Percentiles rank a stretch among this genome's conserved stretches.
Conservation (phyloP, 2,329 filamentous ascomycete genomes). For the Fusarium scirpi region DNA sequence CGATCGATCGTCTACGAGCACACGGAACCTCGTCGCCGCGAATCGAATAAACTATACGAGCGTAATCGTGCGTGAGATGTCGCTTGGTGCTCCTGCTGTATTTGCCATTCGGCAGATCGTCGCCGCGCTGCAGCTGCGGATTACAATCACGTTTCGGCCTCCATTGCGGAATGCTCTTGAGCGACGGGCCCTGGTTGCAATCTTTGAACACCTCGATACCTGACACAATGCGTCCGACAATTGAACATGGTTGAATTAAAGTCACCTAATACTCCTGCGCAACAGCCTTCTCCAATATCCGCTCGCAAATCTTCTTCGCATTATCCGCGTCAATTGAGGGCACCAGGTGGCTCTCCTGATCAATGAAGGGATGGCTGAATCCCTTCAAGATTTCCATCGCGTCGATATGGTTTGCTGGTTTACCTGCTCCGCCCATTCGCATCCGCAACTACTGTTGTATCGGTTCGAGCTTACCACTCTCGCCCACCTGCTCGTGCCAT, state of each 20-base stretch:
- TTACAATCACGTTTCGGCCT: not conserved
- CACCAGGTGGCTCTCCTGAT: not conserved
- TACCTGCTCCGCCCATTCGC: not conserved
- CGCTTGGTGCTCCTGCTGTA: not conserved
- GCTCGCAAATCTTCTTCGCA: not conserved
- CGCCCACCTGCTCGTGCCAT: not conserved
- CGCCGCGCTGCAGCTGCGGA: constrained; percentile 8
- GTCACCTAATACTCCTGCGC: not conserved
- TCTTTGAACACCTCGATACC: not conserved
- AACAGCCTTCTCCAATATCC: not conserved
- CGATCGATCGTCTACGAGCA: constrained; percentile 15
- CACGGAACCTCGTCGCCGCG: constrained; percentile 1
- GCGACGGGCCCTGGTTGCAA: not conserved
- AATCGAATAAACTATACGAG: constrained; percentile 6
- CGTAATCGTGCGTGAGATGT: not conserved
- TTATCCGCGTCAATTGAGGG: not conserved
- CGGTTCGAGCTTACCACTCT: not conserved
- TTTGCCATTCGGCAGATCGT: constrained; percentile 13
- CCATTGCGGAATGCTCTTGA: not conserved
- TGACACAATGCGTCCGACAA: not conserved
- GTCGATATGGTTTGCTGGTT: not conserved
- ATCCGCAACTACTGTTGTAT: not conserved
- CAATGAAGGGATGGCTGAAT: not conserved
- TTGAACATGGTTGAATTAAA: not conserved
- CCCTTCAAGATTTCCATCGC: not conserved